A percentile compares a stretch with the other conserved stretches of the same genome.
Conservation (phyloP, 2,329 filamentous ascomycete species). For the Phialophora tarda region DNA sequence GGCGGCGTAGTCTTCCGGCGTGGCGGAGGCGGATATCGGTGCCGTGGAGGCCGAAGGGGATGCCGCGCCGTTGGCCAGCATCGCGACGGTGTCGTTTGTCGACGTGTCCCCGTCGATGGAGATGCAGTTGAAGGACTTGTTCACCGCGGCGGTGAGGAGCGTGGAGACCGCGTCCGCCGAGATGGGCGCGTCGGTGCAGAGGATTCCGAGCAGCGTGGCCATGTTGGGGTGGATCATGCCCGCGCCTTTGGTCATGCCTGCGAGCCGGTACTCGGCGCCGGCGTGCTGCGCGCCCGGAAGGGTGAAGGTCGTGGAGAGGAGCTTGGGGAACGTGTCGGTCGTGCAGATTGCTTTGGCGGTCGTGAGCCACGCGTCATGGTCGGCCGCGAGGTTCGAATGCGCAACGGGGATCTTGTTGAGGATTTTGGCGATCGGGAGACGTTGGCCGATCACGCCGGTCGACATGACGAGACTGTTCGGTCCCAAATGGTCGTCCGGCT, state of each 20-base stretch:
- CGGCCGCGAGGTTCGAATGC: conserved; percentile 70
- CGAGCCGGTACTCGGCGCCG: conserved; percentile 69
- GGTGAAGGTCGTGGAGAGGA: conserved; percentile 81
- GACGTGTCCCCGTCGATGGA: conserved; percentile 96
- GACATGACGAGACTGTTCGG: conserved; percentile 91
- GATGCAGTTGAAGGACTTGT: conserved; percentile 93
- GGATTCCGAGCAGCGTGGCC: conserved; percentile 89
- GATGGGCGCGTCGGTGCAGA: conserved; percentile 89
- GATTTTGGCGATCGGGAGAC: conserved; percentile 90
- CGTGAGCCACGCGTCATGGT: conserved; percentile 84
- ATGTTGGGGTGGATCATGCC: conserved; percentile 99
- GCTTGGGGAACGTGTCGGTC: conserved; percentile 97
- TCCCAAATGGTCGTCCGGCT: conserved; percentile 48
- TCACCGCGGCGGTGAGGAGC: conserved; percentile 74
- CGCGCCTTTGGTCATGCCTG: conserved; percentile 95
- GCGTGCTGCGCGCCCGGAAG: conserved; percentile 77
- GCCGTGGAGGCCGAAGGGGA: conserved; percentile 68
- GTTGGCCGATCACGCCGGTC: conserved; percentile 95
- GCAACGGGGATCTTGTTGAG: conserved; percentile 78
- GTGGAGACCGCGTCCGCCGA: conserved; percentile 68
- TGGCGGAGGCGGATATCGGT: conserved; percentile 44
- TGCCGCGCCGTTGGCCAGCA: conserved; percentile 94
- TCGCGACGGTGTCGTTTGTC: conserved; percentile 93
- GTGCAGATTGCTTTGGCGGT: conserved; percentile 94
- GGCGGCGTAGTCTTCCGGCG: conserved; percentile 65